Conservation (phyloP, 2,329 filamentous ascomycete species). For the Acephala macrosclerotiorum region DNA sequence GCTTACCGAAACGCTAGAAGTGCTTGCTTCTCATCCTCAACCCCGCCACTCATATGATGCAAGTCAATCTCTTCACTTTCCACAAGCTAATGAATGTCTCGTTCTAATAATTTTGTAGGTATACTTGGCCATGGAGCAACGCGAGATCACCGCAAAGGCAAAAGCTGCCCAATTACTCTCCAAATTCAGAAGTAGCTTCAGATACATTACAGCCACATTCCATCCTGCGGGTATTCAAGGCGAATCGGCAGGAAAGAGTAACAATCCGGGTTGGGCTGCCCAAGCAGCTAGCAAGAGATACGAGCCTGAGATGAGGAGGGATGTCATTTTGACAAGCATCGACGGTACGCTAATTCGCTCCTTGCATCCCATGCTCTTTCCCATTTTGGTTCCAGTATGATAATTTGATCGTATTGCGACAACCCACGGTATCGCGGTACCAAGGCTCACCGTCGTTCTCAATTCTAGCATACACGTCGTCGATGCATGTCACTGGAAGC, state of each 20-base stretch:
- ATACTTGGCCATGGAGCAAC: slow-evolving; percentile 76
- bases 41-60: slow-evolving; percentile 73
- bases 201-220: slow-evolving; percentile 70
- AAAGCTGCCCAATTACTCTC: slow-evolving; percentile 70
- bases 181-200: slow-evolving; percentile 69
- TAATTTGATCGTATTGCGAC: not conserved
- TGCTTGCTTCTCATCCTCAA: slow-evolving; percentile 71
- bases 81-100: too few relatives aligned
- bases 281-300: slow-evolving; percentile 70
- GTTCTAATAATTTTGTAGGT: slow-evolving; percentile 56
- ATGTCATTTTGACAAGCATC: slow-evolving; percentile 72
- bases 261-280: slow-evolving; percentile 76
- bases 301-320: slow-evolving; percentile 54
- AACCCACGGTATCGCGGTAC: not conserved
- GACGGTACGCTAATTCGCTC: slow-evolving; percentile 60
- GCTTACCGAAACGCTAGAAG: slow-evolving; percentile 72
- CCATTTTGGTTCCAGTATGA: not conserved
- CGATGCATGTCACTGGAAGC: slow-evolving; percentile 1
- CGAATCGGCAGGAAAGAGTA: slow-evolving; percentile 77
- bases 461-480: not conserved
- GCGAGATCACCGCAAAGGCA: slow-evolving; percentile 64
- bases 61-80: slow-evolving; percentile 54
- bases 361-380: not conserved
- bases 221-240: slow-evolving; percentile 71
- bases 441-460: not conserved